Base-by-base conservation (phyloP, 257 asterid species). In the Misopates orontium region DNA sequence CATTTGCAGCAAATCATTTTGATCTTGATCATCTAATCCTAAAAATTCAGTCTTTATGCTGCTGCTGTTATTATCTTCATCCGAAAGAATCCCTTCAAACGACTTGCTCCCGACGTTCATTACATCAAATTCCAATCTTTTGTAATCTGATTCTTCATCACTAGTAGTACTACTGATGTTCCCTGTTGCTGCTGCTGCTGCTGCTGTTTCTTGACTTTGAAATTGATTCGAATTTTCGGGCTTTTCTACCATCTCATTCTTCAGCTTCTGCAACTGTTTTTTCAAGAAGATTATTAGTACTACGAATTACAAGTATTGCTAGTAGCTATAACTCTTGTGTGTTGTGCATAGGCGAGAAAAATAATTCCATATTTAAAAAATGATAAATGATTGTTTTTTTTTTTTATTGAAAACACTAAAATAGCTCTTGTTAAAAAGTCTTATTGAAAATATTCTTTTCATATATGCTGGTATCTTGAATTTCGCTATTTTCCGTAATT, bases 261-360 rank as follows among this genome's bases (percentile, higher is more conserved):
- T 78, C 66, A 83, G 48, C 65, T 69, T 73, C 79, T 78, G 73
- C 73, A 84, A 53, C 94, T 86, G 87, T 42, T 55, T 18, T 28
- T 7, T 2, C 25, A 51, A 44, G 1, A 42, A 66, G n/a, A 9
- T 24, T 21, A 65, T n/a, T n/a, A n/a, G n/a, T n/a, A n/a, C n/a
- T n/a, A n/a, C n/a, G n/a, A n/a, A n/a, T n/a, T n/a, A n/a, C n/a
- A n/a, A n/a, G n/a, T n/a, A n/a, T n/a, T n/a, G n/a, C n/a, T n/a
- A n/a, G n/a, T n/a, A n/a, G n/a, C n/a, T n/a, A n/a, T n/a, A n/a
- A n/a, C n/a, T n/a, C n/a, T n/a, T n/a, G n/a, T n/a, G n/a, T n/a
- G n/a, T n/a, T n/a, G n/a, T n/a, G n/a, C n/a, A n/a, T n/a, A n/a
- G n/a, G n/a, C n/a, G n/a, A n/a, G n/a, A n/a, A n/a, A n/a, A n/a